phyloP scores from a whole-genome alignment of 441 rosid genomes.

The Corymbia citriodora region DNA sequence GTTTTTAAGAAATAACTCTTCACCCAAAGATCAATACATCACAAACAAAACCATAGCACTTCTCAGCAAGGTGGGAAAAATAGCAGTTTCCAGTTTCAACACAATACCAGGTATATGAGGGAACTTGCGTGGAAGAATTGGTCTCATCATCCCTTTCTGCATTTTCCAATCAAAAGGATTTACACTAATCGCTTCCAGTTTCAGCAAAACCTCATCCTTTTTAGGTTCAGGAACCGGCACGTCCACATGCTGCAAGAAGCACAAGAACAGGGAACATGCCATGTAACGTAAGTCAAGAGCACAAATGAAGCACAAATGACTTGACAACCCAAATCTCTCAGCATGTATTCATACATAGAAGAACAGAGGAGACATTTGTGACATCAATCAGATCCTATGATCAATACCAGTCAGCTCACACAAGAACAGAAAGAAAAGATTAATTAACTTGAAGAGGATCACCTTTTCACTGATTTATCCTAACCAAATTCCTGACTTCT shows the following conservation, averaged over 20 bases:
- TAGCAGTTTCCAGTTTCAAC: background rate
- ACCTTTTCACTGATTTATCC: background rate
- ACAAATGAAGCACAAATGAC: background rate
- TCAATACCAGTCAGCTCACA: background rate
- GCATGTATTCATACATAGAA: background rate
- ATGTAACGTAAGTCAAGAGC: background rate
- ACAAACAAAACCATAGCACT: background rate
- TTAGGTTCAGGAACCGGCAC: constrained; percentile 43
- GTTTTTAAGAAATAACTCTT: background rate
- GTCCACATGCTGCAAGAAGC: constrained; percentile 49
- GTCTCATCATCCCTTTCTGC: constrained; percentile 59
- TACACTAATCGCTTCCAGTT: constrained; percentile 48
- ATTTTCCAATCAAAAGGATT: constrained; percentile 67
- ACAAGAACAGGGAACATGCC: background rate
- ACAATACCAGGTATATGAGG: constrained; percentile 55
- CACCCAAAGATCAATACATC: background rate
- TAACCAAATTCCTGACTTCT: background rate
- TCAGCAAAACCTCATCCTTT: constrained; percentile 41
- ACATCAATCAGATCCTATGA: background rate
- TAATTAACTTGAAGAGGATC: background rate
- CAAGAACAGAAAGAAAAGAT: background rate
- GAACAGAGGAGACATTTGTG: background rate
- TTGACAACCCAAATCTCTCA: background rate
- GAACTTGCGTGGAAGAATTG: constrained; percentile 52
- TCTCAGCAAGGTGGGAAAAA: background rate